Base-by-base conservation (phyloP, 495 filamentous ascomycete species). In the Xeromyces bisporus region DNA sequence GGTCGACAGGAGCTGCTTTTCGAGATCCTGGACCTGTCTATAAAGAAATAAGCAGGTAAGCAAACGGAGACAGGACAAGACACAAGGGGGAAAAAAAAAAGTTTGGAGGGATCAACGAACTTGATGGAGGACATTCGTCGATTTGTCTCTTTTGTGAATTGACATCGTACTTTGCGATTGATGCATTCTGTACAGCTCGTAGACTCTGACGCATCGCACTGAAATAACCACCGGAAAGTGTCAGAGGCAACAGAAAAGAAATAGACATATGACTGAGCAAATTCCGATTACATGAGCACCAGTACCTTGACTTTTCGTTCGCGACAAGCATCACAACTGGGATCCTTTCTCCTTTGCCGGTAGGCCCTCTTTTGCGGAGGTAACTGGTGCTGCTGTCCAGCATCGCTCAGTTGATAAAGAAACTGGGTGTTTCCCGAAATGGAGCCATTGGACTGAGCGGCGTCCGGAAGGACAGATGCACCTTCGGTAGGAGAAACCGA, bases 61-160 rank as follows among this genome's bases (percentile, higher is more conserved):
- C n/a, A n/a, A n/a, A n/a, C 24, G 31, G 16, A 30, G 29, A 30
- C 23, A 34, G 26, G 34, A 24, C 15, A 15, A 18, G 23, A 7
- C n/a, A n/a, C n/a, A n/a, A n/a, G 18, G 28, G 14, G 24, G 25
- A 26, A 21, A 21, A 21, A 21, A 9, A 21, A n/a, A n/a, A n/a
- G n/a, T n/a, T n/a, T n/a, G n/a, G n/a, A 5, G 20, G 20, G 9
- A 9, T 21, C 20, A 5, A 59, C 66, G 41, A 54, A 76, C 73
- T 96, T 97, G 52, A 96, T 94, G 9, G 86, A 93, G 28, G 89
- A 94, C 89, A 97, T 97, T 39, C 89, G 73, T 28, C 91, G 73
- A 54, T 97, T 97, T 13, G 89, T 96, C 53, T 97, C 89, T 60
- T 97, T 97, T 27, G 89, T 97, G 49, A 97, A 97, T 51, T 93